Base-by-base conservation (phyloP, 768 basidiomycete species). In the Rhizopogon sp. region DNA sequence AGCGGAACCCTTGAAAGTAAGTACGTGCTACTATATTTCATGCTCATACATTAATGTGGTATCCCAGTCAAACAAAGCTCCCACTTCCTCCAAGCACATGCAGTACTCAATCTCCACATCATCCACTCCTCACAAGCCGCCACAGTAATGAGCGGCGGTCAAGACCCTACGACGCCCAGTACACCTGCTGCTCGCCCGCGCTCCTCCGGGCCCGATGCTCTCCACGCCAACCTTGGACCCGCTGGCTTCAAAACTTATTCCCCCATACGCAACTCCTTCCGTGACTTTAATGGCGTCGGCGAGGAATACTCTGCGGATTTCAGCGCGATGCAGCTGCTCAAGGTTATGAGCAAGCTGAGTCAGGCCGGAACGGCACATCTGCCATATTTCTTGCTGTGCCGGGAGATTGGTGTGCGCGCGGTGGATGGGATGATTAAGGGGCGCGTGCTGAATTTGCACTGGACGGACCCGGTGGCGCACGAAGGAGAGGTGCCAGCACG, bases 381-480 rank as follows among this genome's bases (percentile, higher is more conserved):
- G 49, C 80, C 87, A 2, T 93, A 93, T 67, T 93, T 93, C 68
- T 73, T 85, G 57, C 77, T 93, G 13, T 93, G 90, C 62, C 78
- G 88, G 40, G 89, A 93, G 67, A 71, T 93, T n/a, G 91, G 91
- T 3, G 88, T 88, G 44, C 77, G 82, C 8, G 87, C 88, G 5
- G 88, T 93, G 7, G 91, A 93, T 64, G 90, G 87, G 28, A 88
- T 93, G 88, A 81, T 93, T 45, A 83, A 84, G 57, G 88, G 84
- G 1, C 78, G 84, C 51, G 82, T 93, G 49, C 68, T 90, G 52
- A 87, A 90, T 65, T 66, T 90, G 59, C 76, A 88, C 50, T 90
- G 88, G 88, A 88, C 85, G 49, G 86, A 88, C 58, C 74, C 83
- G 1, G 76, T 88, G 25, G 81, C 83, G 46, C 76, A 71, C 60